Evolutionary conservation across 164 flowering plant genomes (phyloP).

Genomic region (Cinnamomum chago): DNA sequence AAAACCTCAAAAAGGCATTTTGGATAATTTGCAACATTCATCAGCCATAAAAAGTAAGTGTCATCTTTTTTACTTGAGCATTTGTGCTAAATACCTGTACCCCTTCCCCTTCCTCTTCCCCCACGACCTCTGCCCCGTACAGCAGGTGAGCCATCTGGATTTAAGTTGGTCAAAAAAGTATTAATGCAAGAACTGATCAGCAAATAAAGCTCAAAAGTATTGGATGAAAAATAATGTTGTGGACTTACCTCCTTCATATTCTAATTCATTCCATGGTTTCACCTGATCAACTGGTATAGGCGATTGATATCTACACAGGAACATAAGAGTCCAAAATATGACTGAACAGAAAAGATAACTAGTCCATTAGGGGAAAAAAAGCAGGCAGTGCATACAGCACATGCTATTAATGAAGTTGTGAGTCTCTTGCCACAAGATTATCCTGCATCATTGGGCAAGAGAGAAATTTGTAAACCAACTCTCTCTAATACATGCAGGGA

Average conservation of each 20-base stretch:
- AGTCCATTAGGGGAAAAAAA: neutral
- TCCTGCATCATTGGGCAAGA: neutral
- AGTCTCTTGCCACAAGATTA: neutral
- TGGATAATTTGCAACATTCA: no score
- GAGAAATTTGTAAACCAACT: neutral
- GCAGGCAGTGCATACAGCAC: neutral
- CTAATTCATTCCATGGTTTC: constrained; percentile 36
- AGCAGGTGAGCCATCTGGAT: constrained; percentile 31
- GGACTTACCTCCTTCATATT: constrained; percentile 38
- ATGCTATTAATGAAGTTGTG: neutral
- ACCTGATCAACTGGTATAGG: constrained; percentile 52
- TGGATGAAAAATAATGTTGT: neutral
- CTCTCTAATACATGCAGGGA: neutral
- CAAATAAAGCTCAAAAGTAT: neutral
- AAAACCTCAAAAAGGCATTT: neutral
- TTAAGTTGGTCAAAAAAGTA: neutral
- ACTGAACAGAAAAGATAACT: neutral
- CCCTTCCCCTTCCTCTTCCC: constrained; percentile 36
- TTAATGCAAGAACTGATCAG: no score
- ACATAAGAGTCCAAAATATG: neutral
- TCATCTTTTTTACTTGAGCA: neutral
- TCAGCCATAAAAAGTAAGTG: neutral
- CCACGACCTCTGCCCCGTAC: constrained; percentile 37
- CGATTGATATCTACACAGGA: constrained; percentile 19
- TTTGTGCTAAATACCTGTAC: constrained; percentile 26